phyloP scores from a whole-genome alignment of 2,329 filamentous ascomycete genomes.

The Tolypocladium inflatum region DNA sequence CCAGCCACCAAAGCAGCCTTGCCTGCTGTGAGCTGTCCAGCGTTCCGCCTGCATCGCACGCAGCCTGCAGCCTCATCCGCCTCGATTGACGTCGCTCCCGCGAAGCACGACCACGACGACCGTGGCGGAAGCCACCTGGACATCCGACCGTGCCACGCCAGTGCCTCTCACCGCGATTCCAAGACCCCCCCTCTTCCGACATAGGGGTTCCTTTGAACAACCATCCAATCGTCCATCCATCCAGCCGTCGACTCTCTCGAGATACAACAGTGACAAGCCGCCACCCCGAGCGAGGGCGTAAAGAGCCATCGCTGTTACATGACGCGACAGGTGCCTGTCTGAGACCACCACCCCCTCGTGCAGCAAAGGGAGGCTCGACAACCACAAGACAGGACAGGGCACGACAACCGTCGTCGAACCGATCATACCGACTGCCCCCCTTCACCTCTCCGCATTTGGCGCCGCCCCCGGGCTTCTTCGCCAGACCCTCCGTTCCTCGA shows the following conservation, averaged over 20 bases:
- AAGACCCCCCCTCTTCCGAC: neutral
- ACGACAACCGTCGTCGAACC: constrained; percentile 2
- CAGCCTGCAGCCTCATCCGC: neutral
- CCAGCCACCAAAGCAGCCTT: constrained; percentile 1
- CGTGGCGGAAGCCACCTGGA: constrained; percentile 1
- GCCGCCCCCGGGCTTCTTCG: neutral
- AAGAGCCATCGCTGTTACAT: constrained; percentile 5
- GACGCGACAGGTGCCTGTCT: constrained; percentile 6
- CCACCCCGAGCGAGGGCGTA: neutral
- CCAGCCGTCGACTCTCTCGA: neutral
- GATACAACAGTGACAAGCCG: neutral
- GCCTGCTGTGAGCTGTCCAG: neutral
- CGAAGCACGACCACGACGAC: neutral
- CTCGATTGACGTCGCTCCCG: neutral
- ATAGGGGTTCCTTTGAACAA: neutral
- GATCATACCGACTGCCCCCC: neutral
- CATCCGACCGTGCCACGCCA: neutral
- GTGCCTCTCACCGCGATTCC: neutral
- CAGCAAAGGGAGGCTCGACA: constrained; percentile 5
- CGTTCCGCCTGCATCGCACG: neutral
- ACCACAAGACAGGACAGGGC: constrained; percentile 1
- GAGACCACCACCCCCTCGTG: constrained; percentile 4
- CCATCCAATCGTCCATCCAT: neutral
- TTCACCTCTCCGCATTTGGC: constrained; percentile 1
- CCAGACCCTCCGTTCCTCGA: neutral